Percentiles rank a stretch among this genome's conserved stretches.
Conservation (phyloP, 2,329 filamentous ascomycete species). For the Pestalotiopsis sp. region DNA sequence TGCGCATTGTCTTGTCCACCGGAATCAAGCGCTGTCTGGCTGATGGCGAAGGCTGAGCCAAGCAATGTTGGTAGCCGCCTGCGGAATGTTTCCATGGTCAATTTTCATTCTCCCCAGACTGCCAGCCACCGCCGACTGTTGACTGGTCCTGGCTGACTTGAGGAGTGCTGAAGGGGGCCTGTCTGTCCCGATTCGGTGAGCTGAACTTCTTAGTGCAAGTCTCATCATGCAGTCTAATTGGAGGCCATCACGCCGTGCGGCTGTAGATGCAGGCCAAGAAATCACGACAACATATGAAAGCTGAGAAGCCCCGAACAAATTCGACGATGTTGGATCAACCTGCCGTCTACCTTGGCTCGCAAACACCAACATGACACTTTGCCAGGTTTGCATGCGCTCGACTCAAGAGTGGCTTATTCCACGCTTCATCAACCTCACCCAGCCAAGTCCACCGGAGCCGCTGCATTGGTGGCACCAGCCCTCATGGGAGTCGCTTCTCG, state of each 20-base stretch:
- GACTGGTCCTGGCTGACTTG: too few species aligned
- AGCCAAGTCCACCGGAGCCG: background rate
- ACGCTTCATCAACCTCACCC: background rate
- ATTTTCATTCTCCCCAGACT: too few species aligned
- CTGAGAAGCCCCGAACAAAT: background rate
- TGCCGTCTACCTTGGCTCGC: background rate
- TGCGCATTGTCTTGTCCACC: too few species aligned
- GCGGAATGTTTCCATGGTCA: too few species aligned
- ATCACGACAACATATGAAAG: background rate
- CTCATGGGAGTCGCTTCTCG: background rate
- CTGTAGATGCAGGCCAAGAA: background rate
- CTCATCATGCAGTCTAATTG: background rate
- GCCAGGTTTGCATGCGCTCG: background rate
- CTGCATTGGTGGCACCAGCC: background rate
- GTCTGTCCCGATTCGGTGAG: background rate
- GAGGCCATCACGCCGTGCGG: background rate
- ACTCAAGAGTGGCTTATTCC: background rate
- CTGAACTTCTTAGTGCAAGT: background rate
- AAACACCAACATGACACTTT: background rate
- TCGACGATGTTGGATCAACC: background rate
- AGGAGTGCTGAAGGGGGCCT: too few species aligned
- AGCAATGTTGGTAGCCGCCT: too few species aligned
- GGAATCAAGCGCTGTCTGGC: too few species aligned
- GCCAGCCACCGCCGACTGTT: too few species aligned
- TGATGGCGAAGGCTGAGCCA: too few species aligned